These are phyloP conservation scores for Emmonsiellopsis sp. DNA, from an alignment of 2,329 filamentous ascomycete genomes.

Conservation along the genomic window DNA sequence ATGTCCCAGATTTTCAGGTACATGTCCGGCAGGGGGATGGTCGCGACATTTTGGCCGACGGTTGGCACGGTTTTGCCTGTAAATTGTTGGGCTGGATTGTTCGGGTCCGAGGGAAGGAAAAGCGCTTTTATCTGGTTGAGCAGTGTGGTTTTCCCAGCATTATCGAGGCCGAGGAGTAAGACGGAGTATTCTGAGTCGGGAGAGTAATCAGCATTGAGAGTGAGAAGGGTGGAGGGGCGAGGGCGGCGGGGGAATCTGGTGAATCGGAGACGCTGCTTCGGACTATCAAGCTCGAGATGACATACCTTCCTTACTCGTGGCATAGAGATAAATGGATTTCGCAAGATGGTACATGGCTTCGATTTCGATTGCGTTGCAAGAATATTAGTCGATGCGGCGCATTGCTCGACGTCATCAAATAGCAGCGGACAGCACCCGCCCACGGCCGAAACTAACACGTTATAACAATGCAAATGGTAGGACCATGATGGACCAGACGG, in stretches of 20 bases:
- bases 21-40: conserved; percentile 83
- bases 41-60: conserved; percentile 92
- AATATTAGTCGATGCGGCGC: background rate
- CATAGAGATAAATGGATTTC: conserved; percentile 89
- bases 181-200: conserved; percentile 73
- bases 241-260: background rate
- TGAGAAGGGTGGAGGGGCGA: background rate
- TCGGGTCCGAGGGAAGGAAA: conserved; percentile 43
- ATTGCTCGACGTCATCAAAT: background rate
- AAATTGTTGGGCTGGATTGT: conserved; percentile 42
- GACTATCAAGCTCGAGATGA: background rate
- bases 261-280: background rate
- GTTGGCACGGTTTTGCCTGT: conserved; percentile 82
- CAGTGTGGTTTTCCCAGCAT: conserved; percentile 96
- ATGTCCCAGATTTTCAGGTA: conserved; percentile 99
- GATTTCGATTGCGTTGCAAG: background rate
- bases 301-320: conserved; percentile 90
- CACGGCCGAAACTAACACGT: too few species aligned
- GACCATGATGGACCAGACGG: background rate
- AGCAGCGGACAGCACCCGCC: too few species aligned
- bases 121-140: conserved; percentile 92
- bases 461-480: background rate
- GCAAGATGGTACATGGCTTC: conserved; percentile 81
- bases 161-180: conserved; percentile 92
- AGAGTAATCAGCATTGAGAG: background rate